Percentiles rank a stretch among this genome's conserved stretches.
Conservation (phyloP, 1,284 basidiomycete genomes). For the Chondrostereum purpureum region DNA sequence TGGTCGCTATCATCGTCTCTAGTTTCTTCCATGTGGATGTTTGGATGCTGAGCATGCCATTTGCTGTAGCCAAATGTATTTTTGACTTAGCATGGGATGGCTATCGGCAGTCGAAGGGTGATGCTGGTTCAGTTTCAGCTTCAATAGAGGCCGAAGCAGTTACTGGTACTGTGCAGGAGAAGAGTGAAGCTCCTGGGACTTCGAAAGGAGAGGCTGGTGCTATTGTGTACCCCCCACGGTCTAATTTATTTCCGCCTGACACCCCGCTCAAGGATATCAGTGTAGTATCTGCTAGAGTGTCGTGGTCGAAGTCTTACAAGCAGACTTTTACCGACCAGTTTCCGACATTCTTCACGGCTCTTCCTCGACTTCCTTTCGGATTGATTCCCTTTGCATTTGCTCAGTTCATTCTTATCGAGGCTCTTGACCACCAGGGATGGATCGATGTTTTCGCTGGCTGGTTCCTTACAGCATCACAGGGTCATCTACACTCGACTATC, state of each 20-base stretch:
- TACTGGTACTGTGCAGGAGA: constrained; percentile 20
- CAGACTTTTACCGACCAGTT: constrained; percentile 37
- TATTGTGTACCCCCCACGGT: neutral
- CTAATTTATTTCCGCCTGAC: no score
- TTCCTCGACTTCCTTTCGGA: constrained; percentile 70
- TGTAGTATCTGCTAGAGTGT: constrained; percentile 16
- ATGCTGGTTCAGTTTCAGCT: no score
- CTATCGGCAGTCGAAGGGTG: no score
- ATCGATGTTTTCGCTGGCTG: constrained; percentile 80
- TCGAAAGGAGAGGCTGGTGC: constrained; percentile 5
- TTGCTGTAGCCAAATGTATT: constrained; percentile 67
- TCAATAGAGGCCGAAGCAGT: no score
- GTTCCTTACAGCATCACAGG: constrained; percentile 43
- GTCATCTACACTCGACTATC: constrained; percentile 42
- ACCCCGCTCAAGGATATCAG: constrained; percentile 4
- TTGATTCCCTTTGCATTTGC: constrained; percentile 91
- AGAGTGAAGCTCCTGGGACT: no score
- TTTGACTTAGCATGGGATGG: constrained; percentile 63
- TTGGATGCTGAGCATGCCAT: constrained; percentile 85
- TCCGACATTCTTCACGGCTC: constrained; percentile 69
- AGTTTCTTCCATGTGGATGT: constrained; percentile 61
- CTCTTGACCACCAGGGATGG: constrained; percentile 83
- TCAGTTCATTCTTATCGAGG: constrained; percentile 93
- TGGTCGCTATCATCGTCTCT: constrained; percentile 45
- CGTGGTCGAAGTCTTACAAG: constrained; percentile 17